Base-by-base conservation (phyloP, 306 rosid genomes). In the Inga leiocalycina region DNA sequence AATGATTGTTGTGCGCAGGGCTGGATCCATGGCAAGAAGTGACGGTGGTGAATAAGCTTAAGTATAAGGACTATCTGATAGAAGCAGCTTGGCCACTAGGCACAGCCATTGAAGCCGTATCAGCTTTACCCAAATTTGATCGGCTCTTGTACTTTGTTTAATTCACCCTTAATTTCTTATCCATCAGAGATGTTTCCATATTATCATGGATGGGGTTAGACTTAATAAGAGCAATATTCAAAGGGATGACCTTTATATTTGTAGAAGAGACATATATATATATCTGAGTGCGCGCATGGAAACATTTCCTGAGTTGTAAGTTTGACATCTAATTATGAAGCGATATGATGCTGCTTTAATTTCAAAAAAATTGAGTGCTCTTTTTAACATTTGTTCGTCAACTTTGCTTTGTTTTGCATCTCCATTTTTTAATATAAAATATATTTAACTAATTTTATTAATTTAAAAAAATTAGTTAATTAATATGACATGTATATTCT, bases 81-180 rank as follows among this genome's bases (percentile, higher is more conserved):
- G 96, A 91, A 81, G 98, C 96, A 37, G 91, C 92, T 27, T 91
- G 96, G 98, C 96, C 98, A 1, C 84, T 93, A 10, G 98, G 98
- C 79, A 86, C 88, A 14, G 98, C 96, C 76, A 93, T 93, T 41
- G 96, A 93, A 86, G 94, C 96, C 22, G 87, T 93, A 8, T 93
- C 96, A 41, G 74, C 92, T 3, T 52, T 77, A 8, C 67, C 86
- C 41, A 77, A 34, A 71, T 83, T 83, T 77, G 56, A 83, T 32
- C 54, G 54, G 17, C 30, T 83, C 8, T n/a, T 83, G 74, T 83
- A 77, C 8, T 77, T 75, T 20, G 5, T 62, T 35, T 81, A 75
- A 20, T 45, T 24, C 0, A 14, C 2, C 4, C 0, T 1, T 13
- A 48, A 24, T 34, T 56, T 1, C 3, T 8, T 2, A 2, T 6